These are phyloP conservation scores for Orbilia brochopaga DNA, from an alignment of 2,329 filamentous ascomycete species.

Conservation along the genomic window DNA sequence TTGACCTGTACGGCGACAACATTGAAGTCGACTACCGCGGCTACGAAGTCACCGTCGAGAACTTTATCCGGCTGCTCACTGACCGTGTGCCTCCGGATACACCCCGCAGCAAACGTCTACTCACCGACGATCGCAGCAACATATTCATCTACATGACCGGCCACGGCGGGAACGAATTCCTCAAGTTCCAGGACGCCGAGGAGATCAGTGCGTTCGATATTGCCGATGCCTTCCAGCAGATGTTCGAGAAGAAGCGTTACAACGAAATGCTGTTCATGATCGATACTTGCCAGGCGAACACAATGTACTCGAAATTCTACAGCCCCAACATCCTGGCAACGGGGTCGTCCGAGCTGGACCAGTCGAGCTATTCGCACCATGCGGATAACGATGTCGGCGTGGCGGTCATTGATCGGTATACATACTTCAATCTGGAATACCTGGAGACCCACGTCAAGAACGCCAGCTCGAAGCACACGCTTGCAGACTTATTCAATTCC, in stretches of 20 bases:
- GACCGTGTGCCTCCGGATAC: constrained; percentile 94
- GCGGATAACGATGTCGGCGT: constrained; percentile 98
- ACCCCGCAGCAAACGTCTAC: constrained; percentile 87
- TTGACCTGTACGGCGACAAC: constrained; percentile 97
- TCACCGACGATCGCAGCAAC: constrained; percentile 95
- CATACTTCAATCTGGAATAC: constrained; percentile 97
- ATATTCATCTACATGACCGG: constrained; percentile 99
- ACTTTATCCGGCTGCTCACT: constrained; percentile 93
- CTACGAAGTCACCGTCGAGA: constrained; percentile 98
- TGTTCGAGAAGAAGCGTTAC: constrained; percentile 99
- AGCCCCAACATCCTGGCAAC: constrained; percentile 98
- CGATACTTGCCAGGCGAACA: constrained; percentile 98
- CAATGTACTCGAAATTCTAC: constrained; percentile 98
- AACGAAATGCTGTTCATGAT: constrained; percentile 99
- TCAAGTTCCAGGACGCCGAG: constrained; percentile 98
- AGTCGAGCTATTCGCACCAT: constrained; percentile 96
- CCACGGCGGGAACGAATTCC: constrained; percentile 94
- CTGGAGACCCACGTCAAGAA: constrained; percentile 88
- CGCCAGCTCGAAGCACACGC: constrained; percentile 81
- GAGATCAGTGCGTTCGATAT: constrained; percentile 96
- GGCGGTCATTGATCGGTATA: constrained; percentile 97
- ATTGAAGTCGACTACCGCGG: constrained; percentile 98
- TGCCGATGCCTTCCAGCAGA: constrained; percentile 96
- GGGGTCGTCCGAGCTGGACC: constrained; percentile 92
- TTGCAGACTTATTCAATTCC: constrained; percentile 94